These are phyloP conservation scores for Pholiota adiposa DNA, from an alignment of 1,284 basidiomycete species.

Conservation along the genomic window DNA sequence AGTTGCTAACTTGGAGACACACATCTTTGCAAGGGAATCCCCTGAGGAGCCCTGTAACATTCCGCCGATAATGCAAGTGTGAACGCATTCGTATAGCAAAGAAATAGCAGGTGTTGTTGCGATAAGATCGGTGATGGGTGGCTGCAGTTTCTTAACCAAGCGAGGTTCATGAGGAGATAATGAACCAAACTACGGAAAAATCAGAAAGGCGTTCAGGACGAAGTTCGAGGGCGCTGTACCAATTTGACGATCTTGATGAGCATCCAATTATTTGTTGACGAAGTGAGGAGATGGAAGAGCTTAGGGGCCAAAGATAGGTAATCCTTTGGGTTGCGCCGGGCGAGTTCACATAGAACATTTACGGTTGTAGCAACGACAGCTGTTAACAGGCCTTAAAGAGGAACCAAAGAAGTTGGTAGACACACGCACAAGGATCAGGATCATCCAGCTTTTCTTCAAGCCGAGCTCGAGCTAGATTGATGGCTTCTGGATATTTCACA, in stretches of 20 bases:
- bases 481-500: conserved; percentile 79
- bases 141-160: conserved; percentile 91
- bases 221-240: conserved; percentile 45
- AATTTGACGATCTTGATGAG: conserved; percentile 98
- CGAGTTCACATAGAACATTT: conserved; percentile 94
- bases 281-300: conserved; percentile 93
- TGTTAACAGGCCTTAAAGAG: conserved; percentile 30
- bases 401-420: background rate
- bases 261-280: conserved; percentile 99
- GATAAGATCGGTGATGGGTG: conserved; percentile 94
- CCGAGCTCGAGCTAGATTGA: conserved; percentile 67
- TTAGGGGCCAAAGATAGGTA: conserved; percentile 90
- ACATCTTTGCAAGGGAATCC: conserved; percentile 84
- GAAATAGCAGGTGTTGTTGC: conserved; percentile 96
- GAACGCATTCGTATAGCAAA: conserved; percentile 96
- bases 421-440: conserved; percentile 69
- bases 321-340: conserved; percentile 76
- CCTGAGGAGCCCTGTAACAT: conserved; percentile 88
- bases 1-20: conserved; percentile 91
- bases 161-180: conserved; percentile 92
- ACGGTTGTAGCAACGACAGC: conserved; percentile 93
- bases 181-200: conserved; percentile 78
- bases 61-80: conserved; percentile 96
- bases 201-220: conserved; percentile 14
- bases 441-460: conserved; percentile 89